Evolutionary conservation across 805 yeast species (phyloP), one percentile per base, ranked within the genome.

Genomic region (Saturnispora gosingensis): DNA sequence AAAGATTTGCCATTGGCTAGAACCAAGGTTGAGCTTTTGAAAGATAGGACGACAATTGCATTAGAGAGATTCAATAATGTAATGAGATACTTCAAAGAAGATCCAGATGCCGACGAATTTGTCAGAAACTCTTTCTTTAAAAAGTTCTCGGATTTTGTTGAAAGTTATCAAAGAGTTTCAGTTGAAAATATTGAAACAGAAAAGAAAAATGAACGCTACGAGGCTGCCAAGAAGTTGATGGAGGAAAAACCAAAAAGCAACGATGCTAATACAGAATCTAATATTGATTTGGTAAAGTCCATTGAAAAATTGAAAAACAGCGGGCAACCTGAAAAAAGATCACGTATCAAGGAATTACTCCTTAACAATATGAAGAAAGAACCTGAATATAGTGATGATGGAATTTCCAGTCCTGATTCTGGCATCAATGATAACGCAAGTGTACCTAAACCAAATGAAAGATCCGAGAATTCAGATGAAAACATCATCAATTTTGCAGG

Each of bases 21-120:
- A 51, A 75, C 77, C 46, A 88, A 87, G 66, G 80, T 81, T 48
- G 79, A 79, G 18, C 69, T 83, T 39, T 67, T 93, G 43, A 76
- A 76, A 45, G 80, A 81, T 50, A 90, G 85, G 57, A 72, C 83
- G 28, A 75, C 74, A 51, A 68, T 80, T 24, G 81, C 91, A 0
- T 67, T 82, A 51, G 71, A 76, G 43, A 88, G 84, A 54, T 86
- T 85, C 62, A 79, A 80, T 49, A 73, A 76, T 34, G 71, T 89
- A 56, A 84, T 93, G 95, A 75, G 75, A 56, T 81, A 78, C 59
- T 93, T 87, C 63, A 98, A 97, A n/a, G 99, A 93, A 67, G 95
- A 88, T 64, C 75, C 85, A 1, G 68, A 65, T 8, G 58, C 62
- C 20, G 97, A 91, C 65, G 71, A 77, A 38, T 72, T 74, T 57